Evolutionary conservation across 768 basidiomycete species (phyloP), one percentile per base, ranked within the genome.

Genomic region (Chalciporus piperatus): DNA sequence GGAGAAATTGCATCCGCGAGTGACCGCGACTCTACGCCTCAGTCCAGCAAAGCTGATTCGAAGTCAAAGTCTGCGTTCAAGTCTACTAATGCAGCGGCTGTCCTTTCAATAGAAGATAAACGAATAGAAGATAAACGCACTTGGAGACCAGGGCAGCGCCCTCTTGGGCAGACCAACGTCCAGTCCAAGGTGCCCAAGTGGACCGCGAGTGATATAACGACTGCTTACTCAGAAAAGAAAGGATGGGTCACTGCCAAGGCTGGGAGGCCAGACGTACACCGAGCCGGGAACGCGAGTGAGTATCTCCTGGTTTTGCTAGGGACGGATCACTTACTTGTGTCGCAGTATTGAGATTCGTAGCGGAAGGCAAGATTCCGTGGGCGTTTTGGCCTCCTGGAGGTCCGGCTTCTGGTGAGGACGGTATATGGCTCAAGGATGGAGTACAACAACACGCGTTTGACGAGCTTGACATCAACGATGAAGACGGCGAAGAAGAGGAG

Each of bases 231-330:
- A 2, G 66, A 79, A 45, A 73, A 77, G 51, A 90, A 87, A 65
- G 87, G 89, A 17, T 92, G 87, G 85, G 69, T 94, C 38, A 98
- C 95, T 28, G 94, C 95, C 10, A 89, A 93, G 68, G 90, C 90
- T 6, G 94, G 92, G 1, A 70, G 95, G 54, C 87, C 93, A 3
- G 95, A 98, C 70, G 73, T 89, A 20, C 85, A 92, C 62, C 81
- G 95, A 38, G 91, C 95, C 3, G 95, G 93, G 28, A 95, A 95
- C 65, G 82, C 84, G 11, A 84, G 93, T 93, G 66, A 67, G 91
- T 80, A 8, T 47, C n/a, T 27, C 51, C 17, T 28, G 27, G 13
- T 4, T 19, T 28, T 2, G 3, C 39, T 1, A 16, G 23, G 27
- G 4, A 52, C 25, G 14, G 20, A 20, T 8, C 33, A 30, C 20